Percentiles rank a stretch among this genome's conserved stretches.
Conservation (phyloP, 495 filamentous ascomycete genomes). For the Penicillium desertorum region DNA sequence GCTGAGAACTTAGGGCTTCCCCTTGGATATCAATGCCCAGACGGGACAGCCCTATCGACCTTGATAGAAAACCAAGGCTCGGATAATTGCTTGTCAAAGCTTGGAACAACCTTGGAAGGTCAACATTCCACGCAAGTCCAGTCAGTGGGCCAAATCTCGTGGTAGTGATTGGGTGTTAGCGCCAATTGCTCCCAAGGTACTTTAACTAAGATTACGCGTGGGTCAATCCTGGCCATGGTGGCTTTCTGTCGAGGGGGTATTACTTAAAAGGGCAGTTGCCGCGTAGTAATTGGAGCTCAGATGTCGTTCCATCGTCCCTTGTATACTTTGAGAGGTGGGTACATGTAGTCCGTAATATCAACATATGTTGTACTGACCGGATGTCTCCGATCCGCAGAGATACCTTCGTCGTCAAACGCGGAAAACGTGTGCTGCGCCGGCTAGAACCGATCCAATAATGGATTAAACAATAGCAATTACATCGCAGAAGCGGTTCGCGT, state of each 20-base stretch:
- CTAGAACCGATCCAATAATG: constrained; percentile 3
- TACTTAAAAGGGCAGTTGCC: neutral
- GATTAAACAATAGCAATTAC: neutral
- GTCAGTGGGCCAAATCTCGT: constrained; percentile 10
- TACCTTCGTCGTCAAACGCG: neutral
- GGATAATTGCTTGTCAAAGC: constrained; percentile 10
- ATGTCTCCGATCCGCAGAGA: neutral
- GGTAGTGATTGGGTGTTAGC: constrained; percentile 19
- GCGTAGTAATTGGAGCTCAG: neutral
- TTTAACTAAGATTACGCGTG: constrained; percentile 21
- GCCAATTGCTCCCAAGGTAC: constrained; percentile 28
- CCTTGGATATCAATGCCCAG: neutral
- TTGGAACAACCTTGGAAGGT: neutral
- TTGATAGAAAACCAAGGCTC: neutral
- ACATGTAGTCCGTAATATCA: neutral
- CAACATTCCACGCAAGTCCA: constrained; percentile 6
- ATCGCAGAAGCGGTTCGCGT: neutral
- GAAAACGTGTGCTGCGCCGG: neutral
- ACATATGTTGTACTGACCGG: neutral
- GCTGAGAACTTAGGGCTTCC: neutral
- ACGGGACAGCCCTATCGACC: neutral
- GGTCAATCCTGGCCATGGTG: constrained; percentile 7
- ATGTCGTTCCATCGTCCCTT: neutral
- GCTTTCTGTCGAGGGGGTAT: neutral
- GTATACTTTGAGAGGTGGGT: neutral